Base-by-base conservation (phyloP, 1,139 yeast species). In the Martiniozyma asiatica region DNA sequence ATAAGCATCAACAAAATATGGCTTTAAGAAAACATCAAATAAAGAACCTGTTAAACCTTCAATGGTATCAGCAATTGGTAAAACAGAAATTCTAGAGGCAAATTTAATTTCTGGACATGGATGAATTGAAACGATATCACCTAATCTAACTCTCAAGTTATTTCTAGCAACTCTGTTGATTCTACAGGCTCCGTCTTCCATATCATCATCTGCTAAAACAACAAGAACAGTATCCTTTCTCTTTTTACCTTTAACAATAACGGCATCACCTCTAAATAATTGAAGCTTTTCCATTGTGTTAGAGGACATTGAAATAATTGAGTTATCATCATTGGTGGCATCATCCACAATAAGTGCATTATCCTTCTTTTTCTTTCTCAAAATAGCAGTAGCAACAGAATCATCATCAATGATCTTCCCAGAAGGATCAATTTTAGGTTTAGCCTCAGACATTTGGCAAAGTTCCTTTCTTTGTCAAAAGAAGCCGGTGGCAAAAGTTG, bases 91-190 rank as follows among this genome's bases (percentile, higher is more conserved):
- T 58, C 97, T 66, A 40, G 77, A 59, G 44, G 94, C 97, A 53
- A 87, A 92, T 61, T 89, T 89, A 66, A 89, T 89, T 57, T 89
- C 98, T 20, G 98, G 96, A 55, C 96, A 89, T 26, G 98, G 93
- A 52, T 84, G 95, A 41, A 92, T 68, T 25, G 94, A 68, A 37
- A 89, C 71, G 42, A 89, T 69, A 51, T 89, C 98, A 45, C 98
- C 96, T 43, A 89, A 68, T 56, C 97, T 77, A 38, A 89, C 92
- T 45, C 97, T 72, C 56, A 89, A 68, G 62, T 89, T 89, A 64
- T 82, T 84, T 62, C 99, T 79, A 27, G 89, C 95, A 48, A 89
- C 92, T 55, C 99, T 75, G 63, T 92, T 89, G 53, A 89, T 63
- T 55, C 97, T 71, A 43, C 94, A 93, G 38, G 84, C 79, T 32